These are phyloP conservation scores for Mycocalia duriaeana DNA, from an alignment of 1,284 basidiomycete species.

Conservation along the genomic window DNA sequence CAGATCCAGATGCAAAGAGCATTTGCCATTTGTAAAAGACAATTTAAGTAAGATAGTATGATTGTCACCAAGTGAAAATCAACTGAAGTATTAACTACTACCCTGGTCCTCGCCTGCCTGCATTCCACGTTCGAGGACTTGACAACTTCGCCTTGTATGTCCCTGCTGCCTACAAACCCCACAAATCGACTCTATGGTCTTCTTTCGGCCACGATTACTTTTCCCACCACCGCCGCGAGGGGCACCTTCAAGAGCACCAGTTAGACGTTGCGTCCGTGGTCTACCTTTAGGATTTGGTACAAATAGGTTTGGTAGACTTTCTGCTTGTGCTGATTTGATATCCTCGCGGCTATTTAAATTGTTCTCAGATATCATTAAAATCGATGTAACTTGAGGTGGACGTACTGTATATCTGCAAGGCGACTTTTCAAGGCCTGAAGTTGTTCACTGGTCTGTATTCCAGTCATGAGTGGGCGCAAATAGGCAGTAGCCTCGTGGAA, in stretches of 20 bases:
- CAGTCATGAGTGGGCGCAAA: conserved; percentile 11
- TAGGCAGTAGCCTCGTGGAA: conserved; percentile 17
- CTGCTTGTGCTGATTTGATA: background rate
- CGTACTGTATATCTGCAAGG: conserved; percentile 12
- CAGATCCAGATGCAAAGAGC: no score
- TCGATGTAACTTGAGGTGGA: background rate
- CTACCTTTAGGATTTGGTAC: conserved; percentile 15
- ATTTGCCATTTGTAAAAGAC: no score
- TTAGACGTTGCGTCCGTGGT: conserved; percentile 13
- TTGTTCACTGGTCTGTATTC: conserved; percentile 19
- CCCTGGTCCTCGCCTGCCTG: no score
- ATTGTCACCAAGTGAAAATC: no score
- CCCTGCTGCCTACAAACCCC: no score
- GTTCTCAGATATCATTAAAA: background rate
- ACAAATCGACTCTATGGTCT: no score
- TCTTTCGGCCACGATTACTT: background rate
- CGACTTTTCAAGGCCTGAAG: conserved; percentile 13
- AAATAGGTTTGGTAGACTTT: conserved; percentile 14
- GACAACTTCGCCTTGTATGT: no score
- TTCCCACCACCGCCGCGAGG: conserved; percentile 15
- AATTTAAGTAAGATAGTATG: no score
- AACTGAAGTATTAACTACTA: no score
- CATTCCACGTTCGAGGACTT: no score
- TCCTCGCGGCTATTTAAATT: background rate
- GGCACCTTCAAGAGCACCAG: conserved; percentile 14